Conservation (phyloP, 306 rosid genomes). For the Acacia confusa region DNA sequence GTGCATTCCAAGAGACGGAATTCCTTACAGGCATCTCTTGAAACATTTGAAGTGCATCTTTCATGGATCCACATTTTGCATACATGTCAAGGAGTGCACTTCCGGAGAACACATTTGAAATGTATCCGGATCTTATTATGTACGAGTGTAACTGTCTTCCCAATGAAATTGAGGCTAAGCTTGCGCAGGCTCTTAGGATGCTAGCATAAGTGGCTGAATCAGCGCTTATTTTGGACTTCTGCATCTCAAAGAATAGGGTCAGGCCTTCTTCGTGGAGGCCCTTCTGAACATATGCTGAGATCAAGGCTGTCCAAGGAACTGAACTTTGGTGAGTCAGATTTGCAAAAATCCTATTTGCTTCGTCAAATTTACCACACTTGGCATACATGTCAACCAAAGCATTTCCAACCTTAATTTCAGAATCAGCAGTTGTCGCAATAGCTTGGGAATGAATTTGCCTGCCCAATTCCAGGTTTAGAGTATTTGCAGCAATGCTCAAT, state of each 20-base stretch:
- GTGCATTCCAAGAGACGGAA: slow-evolving; percentile 81
- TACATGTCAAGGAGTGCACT: slow-evolving; percentile 93
- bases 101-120: slow-evolving; percentile 77
- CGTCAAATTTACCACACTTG: slow-evolving; percentile 70
- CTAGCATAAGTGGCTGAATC: slow-evolving; percentile 90
- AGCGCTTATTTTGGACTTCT: slow-evolving; percentile 44
- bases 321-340: slow-evolving; percentile 54
- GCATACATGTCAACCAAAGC: slow-evolving; percentile 93
- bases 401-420: slow-evolving; percentile 67
- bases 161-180: slow-evolving; percentile 60
- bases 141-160: slow-evolving; percentile 77
- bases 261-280: slow-evolving; percentile 72
- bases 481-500: slow-evolving; percentile 76
- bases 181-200: slow-evolving; percentile 70
- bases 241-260: slow-evolving; percentile 64
- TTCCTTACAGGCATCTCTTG: slow-evolving; percentile 82
- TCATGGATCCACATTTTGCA: slow-evolving; percentile 90
- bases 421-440: slow-evolving; percentile 49
- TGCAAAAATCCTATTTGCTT: slow-evolving; percentile 62
- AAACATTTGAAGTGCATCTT: slow-evolving; percentile 64
- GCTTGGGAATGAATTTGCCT: slow-evolving; percentile 78
- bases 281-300: slow-evolving; percentile 72
- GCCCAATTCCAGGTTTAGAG: slow-evolving; percentile 64
- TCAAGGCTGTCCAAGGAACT: slow-evolving; percentile 91
- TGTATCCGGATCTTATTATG: slow-evolving; percentile 59